phyloP scores from a whole-genome alignment of 2,329 filamentous ascomycete species.

The Basipetospora chlamydospora region DNA sequence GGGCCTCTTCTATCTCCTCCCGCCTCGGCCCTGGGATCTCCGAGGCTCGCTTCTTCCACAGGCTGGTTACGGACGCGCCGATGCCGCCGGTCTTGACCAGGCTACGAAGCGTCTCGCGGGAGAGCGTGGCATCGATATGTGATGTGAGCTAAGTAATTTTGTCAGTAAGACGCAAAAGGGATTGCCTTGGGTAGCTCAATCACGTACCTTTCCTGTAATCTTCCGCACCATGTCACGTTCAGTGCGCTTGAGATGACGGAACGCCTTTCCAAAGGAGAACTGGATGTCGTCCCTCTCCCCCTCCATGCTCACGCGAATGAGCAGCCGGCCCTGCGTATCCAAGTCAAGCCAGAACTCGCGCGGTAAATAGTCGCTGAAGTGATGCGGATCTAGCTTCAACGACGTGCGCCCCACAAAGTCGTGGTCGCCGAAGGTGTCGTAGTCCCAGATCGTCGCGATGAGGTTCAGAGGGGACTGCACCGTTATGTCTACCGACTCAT shows the following conservation, averaged over 20 bases:
- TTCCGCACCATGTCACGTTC: conserved; percentile 97
- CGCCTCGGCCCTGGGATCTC: conserved; percentile 43
- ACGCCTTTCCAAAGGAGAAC: conserved; percentile 96
- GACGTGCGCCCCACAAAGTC: conserved; percentile 96
- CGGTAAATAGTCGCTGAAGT: conserved; percentile 91
- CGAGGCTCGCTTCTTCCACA: conserved; percentile 48
- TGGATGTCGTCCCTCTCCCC: conserved; percentile 96
- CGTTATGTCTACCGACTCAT: conserved; percentile 91
- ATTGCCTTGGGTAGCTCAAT: not conserved
- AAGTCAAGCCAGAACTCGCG: conserved; percentile 96
- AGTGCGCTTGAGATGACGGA: conserved; percentile 84
- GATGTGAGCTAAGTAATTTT: conserved; percentile 60
- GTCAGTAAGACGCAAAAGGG: not conserved
- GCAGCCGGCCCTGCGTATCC: conserved; percentile 79
- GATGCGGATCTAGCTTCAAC: conserved; percentile 90
- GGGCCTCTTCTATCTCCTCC: conserved; percentile 62
- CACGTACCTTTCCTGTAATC: conserved; percentile 83
- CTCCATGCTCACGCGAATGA: conserved; percentile 95
- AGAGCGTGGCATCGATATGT: conserved; percentile 84
- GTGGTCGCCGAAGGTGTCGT: conserved; percentile 92
- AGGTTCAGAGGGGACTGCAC: conserved; percentile 84
- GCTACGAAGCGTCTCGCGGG: conserved; percentile 60
- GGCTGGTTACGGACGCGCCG: conserved; percentile 57
- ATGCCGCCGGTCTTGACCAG: conserved; percentile 58
- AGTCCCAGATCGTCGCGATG: conserved; percentile 96